Conservation (phyloP, 495 filamentous ascomycete species). For the Hyaloscypha hepaticicola region DNA sequence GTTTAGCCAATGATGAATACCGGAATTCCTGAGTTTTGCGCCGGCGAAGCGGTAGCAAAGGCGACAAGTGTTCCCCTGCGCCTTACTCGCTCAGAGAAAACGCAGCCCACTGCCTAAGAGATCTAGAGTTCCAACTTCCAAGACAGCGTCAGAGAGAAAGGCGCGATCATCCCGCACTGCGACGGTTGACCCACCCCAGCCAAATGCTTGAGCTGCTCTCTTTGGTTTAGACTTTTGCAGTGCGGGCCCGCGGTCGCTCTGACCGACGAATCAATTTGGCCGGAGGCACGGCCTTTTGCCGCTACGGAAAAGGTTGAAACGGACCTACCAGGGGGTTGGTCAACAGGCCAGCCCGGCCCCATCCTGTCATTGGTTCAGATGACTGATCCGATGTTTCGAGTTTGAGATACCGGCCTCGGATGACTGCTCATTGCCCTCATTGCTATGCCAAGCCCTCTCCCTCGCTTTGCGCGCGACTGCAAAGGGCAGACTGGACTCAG, state of each 20-base stretch:
- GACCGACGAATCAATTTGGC: neutral
- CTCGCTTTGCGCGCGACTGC: neutral
- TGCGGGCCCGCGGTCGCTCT: neutral
- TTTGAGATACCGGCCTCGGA: neutral
- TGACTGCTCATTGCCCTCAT: neutral
- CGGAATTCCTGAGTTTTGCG: neutral
- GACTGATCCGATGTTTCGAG: slow-evolving; percentile 14
- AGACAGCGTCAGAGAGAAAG: neutral
- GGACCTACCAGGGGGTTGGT: slow-evolving; percentile 8
- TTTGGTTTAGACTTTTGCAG: neutral
- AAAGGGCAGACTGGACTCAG: neutral
- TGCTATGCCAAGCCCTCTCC: neutral
- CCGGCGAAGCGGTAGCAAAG: neutral
- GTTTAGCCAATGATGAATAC: neutral
- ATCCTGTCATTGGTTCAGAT: slow-evolving; percentile 8
- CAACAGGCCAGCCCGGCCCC: neutral
- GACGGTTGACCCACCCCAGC: no score
- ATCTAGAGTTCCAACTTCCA: no score
- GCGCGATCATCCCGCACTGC: neutral
- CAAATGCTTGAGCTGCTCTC: neutral
- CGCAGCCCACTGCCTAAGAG: neutral
- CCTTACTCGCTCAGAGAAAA: neutral
- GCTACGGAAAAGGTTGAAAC: slow-evolving; percentile 24
- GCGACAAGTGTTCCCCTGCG: neutral
- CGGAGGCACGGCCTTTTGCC: slow-evolving; percentile 15